Base-by-base conservation (phyloP, 2,329 filamentous ascomycete species). In the Basipetospora chlamydospora region DNA sequence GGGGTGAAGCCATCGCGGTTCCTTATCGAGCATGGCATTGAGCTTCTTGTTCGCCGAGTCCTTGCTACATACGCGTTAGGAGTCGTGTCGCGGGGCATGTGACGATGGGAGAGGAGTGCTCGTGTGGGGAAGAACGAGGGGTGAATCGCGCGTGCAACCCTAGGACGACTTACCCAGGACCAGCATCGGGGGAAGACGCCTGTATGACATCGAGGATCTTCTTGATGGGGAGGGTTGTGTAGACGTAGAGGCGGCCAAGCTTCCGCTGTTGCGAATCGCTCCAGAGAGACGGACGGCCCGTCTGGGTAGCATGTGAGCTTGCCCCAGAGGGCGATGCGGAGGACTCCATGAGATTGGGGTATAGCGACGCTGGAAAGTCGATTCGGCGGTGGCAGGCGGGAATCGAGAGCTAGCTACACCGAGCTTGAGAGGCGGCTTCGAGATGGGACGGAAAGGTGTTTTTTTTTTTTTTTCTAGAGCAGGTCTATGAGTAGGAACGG, bases 21-120 rank as follows among this genome's bases (percentile, higher is more conserved):
- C 67, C 42, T 74, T 70, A 43, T 72, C 70, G 22, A 75, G 60
- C 42, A 72, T 61, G 6, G 58, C 55, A 37, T 67, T 66, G 43
- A 74, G 62, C 16, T 66, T 70, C 53, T 75, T 74, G 46, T 70
- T 69, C 23, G 66, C 69, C 20, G 70, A 73, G 44, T 73, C 70
- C 45, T 65, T 65, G 26, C 68, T 71, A 39, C 40, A 38, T 33
- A n/a, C n/a, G n/a, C n/a, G n/a, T n/a, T n/a, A n/a, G n/a, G 26
- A 6, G 26, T 6, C 11, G 26, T 11, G 16, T n/a, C 10, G 3
- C 26, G 9, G n/a, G 15, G 26, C 15, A 17, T 3, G 23, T n/a
- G 18, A 15, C 10, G 25, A 22, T 13, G 25, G 18, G 12, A 11
- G 26, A 28, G 23, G n/a, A n/a, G n/a, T n/a, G n/a, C n/a, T n/a